Base-by-base conservation (phyloP, 495 filamentous ascomycete genomes). In the Darksidea phi region DNA sequence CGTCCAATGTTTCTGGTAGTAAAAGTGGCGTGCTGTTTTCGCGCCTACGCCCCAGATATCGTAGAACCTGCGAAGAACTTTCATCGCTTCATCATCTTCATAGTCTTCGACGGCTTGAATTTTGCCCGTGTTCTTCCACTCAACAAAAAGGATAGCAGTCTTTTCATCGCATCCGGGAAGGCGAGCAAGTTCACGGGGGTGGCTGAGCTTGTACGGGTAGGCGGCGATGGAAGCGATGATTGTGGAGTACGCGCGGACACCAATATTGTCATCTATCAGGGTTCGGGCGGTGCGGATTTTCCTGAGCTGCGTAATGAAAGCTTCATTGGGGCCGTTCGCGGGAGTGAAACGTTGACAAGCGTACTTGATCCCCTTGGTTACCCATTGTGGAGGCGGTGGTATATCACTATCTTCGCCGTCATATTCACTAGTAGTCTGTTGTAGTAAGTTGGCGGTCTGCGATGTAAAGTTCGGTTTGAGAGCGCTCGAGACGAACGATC, bases 21-120 rank as follows among this genome's bases (percentile, higher is more conserved):
- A 94, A 68, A 96, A 96, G 10, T 93, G 84, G 12, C 85, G 77
- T 0, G 95, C 92, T 0, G 87, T 94, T 13, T 81, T 86, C 2
- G 88, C 84, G n/a, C 86, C 93, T 0, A 97, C 89, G 28, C 92
- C 94, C 87, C 89, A 95, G 62, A 97, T 94, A 0, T 85, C 76
- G 67, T 87, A 85, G 74, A 98, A 95, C 0, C 78, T 68, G 42
- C 82, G 76, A 13, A 97, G 73, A 1, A 84, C 79, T 7, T 76
- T 75, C 53, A 95, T 79, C 13, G 77, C 76, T 10, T 84, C 79
- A 66, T 92, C 85, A 0, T 76, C 72, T 55, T 90, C 82, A 17
- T 89, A 76, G 0, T 87, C 79, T 5, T 79, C 72, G 15, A 87
- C 88, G 2, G 87, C 88, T 24, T 78, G 57, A 28, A 96, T 71